Base-by-base conservation (phyloP, 192 early-diverging fungal species). In the Paraglomus brasilianum region DNA sequence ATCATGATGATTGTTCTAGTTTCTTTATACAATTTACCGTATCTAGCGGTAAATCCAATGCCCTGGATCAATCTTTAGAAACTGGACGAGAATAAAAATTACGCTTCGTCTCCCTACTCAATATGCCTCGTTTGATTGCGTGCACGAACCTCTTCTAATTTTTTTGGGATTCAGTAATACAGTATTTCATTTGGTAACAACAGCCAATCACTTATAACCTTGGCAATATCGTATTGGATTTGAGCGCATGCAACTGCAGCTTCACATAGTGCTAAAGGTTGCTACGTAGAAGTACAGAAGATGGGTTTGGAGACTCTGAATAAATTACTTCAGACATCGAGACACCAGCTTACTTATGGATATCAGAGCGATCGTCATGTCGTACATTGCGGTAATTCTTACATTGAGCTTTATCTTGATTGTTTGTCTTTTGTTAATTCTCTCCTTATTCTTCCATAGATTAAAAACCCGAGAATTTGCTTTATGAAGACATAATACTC, bases 251-350 rank as follows among this genome's bases (percentile, higher is more conserved):
- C 81, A 39, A 83, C 88, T 0, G 81, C 95, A 44, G 78, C 88
- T 21, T 63, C 72, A 72, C 67, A 57, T 9, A 17, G 83, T 74
- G 24, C 40, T 19, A 75, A 80, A 66, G 53, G 71, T 17, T 72
- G 73, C 42, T 80, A 89, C 48, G 79, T 87, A 1, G 93, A 93
- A 39, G 91, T 95, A 2, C 88, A 93, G 44, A 89, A 88, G 61
- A 86, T 87, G 75, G 88, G 87, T 3, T 70, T 99, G 36, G 95
- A 99, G 70, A 98, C 93, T 0, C 77, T 99, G 57, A 89, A 95
- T 75, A 92, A 89, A 70, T 72, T 98, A 8, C 78, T 99, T 30
- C 93, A 98, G 74, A 94, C 88, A 1, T 91, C 90, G 41, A 95
- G 97, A 0, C 95, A 97, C 63, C 90, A 92, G 36, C 76, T 99